Conservation (phyloP, 768 basidiomycete species). For the Collybiopsis confluens region DNA sequence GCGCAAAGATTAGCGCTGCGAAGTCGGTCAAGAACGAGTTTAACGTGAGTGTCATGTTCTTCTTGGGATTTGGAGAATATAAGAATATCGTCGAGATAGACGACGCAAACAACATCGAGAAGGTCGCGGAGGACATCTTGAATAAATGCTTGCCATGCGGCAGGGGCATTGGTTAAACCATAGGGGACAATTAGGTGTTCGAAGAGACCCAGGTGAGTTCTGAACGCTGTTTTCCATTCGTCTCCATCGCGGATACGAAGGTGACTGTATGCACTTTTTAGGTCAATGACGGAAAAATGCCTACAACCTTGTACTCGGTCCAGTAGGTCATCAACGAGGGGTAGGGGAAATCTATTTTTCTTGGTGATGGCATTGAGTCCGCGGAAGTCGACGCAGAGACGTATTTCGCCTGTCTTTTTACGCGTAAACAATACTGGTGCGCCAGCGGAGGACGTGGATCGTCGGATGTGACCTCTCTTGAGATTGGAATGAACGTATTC, state of each 20-base stretch:
- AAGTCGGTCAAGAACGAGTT: too few relatives aligned
- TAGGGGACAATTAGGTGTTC: not conserved
- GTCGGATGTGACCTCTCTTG: constrained; percentile 22
- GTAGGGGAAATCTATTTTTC: constrained; percentile 29
- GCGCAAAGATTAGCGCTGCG: too few relatives aligned
- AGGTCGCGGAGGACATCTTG: too few relatives aligned
- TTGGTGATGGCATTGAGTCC: too few relatives aligned
- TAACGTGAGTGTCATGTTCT: too few relatives aligned
- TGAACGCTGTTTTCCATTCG: constrained; percentile 11
- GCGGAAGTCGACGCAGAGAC: constrained; percentile 21
- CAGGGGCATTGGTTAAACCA: too few relatives aligned
- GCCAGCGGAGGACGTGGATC: constrained; percentile 15
- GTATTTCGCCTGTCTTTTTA: constrained; percentile 19
- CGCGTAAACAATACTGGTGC: constrained; percentile 21
- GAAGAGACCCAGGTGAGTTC: constrained; percentile 15
- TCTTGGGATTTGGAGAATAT: not conserved
- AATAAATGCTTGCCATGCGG: too few relatives aligned
- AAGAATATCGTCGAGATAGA: not conserved
- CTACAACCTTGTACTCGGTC: too few relatives aligned
- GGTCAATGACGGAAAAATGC: too few relatives aligned
- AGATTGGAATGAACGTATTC: constrained; percentile 26
- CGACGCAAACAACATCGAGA: not conserved
- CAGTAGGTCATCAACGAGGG: constrained; percentile 26
- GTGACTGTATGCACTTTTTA: too few relatives aligned
- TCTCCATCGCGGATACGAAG: too few relatives aligned